Percentiles rank a stretch among this genome's conserved stretches.
Conservation (phyloP, 2,329 filamentous ascomycete species). For the Penicillium griseofulvum region DNA sequence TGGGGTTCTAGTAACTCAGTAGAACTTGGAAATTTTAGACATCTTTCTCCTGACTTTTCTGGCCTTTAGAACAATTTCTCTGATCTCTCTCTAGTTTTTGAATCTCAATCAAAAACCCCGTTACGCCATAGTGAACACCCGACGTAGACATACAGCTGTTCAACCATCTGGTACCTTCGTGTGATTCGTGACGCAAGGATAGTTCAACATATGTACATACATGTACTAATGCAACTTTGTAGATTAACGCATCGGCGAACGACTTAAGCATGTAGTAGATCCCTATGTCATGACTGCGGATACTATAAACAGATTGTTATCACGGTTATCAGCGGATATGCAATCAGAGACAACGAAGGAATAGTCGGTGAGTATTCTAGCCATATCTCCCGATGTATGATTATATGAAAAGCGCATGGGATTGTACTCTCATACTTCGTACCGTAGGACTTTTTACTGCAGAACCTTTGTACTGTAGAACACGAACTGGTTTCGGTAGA, state of each 20-base stretch:
- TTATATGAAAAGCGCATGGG: background rate
- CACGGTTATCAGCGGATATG: slow-evolving; percentile 3
- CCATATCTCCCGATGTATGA: background rate
- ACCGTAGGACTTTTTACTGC: background rate
- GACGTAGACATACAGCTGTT: background rate
- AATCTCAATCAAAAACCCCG: background rate
- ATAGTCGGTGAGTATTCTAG: slow-evolving; percentile 3
- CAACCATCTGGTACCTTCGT: background rate
- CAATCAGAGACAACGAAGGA: background rate
- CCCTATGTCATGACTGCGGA: background rate
- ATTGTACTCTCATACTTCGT: background rate
- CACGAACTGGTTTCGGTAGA: background rate
- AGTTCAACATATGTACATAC: background rate
- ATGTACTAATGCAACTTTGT: background rate
- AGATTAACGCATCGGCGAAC: slow-evolving; percentile 1
- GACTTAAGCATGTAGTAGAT: background rate
- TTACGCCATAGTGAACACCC: background rate
- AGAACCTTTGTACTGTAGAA: background rate
- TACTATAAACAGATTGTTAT: background rate
- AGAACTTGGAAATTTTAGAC: background rate
- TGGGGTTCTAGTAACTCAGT: background rate
- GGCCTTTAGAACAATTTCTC: background rate
- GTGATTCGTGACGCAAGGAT: background rate
- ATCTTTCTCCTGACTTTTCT: accelerated
- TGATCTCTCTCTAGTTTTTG: background rate